Percentiles rank a stretch among this genome's conserved stretches.
Conservation (phyloP, 192 early-diverging fungal genomes). For the Dissophora globulifera region DNA sequence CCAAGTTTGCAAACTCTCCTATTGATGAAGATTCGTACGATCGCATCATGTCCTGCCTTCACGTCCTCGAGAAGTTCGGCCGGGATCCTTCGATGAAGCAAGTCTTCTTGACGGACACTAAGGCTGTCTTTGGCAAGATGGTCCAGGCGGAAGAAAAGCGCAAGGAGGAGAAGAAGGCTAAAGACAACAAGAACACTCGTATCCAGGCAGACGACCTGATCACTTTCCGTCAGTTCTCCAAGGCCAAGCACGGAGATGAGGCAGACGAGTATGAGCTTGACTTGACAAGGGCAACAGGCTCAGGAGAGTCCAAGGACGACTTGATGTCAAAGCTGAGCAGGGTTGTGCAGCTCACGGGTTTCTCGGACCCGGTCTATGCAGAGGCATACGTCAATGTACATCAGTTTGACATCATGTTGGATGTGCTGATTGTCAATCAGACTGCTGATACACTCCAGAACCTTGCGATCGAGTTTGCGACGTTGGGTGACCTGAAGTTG, state of each 20-base stretch:
- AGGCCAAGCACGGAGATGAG: slow-evolving; percentile 70
- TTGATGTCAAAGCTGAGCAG: slow-evolving; percentile 92
- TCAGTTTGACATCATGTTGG: slow-evolving; percentile 95
- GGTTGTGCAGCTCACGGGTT: slow-evolving; percentile 95
- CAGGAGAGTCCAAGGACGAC: slow-evolving; percentile 73
- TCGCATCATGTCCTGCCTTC: slow-evolving; percentile 89
- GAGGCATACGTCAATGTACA: slow-evolving; percentile 98
- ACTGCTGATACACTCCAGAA: slow-evolving; percentile 95
- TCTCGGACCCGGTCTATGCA: slow-evolving; percentile 98
- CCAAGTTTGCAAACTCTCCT: slow-evolving; percentile 81
- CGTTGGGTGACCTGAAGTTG: slow-evolving; percentile 96
- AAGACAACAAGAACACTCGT: slow-evolving; percentile 69
- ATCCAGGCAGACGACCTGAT: slow-evolving; percentile 93
- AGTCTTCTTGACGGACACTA: slow-evolving; percentile 70
- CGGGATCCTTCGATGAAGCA: slow-evolving; percentile 63
- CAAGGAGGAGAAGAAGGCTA: slow-evolving; percentile 69
- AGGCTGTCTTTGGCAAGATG: slow-evolving; percentile 70
- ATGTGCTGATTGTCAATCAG: slow-evolving; percentile 98
- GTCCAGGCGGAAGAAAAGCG: slow-evolving; percentile 75
- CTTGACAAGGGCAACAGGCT: slow-evolving; percentile 87
- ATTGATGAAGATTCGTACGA: slow-evolving; percentile 98
- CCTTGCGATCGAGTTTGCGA: slow-evolving; percentile 98
- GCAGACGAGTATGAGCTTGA: slow-evolving; percentile 90
- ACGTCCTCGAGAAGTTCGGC: slow-evolving; percentile 72
- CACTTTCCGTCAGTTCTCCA: slow-evolving; percentile 86